Evolutionary conservation across 495 filamentous ascomycete genomes (phyloP).

Genomic region (Talaromyces nanjingensis): DNA sequence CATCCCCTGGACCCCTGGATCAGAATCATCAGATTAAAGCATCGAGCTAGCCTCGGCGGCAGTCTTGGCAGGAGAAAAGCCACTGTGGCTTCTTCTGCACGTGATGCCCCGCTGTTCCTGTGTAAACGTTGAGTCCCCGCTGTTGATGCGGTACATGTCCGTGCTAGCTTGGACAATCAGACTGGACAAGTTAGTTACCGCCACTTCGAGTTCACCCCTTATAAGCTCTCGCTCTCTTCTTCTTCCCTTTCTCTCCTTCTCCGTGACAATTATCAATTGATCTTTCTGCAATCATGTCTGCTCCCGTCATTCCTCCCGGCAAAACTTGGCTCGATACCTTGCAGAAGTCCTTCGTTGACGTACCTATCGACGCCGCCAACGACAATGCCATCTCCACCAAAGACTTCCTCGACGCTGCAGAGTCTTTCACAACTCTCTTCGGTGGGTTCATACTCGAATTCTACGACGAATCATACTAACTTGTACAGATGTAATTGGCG

Average conservation of each 20-base stretch:
- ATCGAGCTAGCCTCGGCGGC: neutral
- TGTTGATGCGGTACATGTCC: neutral
- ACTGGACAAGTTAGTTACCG: neutral
- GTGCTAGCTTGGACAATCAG: neutral
- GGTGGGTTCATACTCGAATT: slow-evolving; percentile 43
- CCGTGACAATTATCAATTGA: slow-evolving; percentile 1
- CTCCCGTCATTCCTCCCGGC: slow-evolving; percentile 45
- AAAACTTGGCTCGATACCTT: slow-evolving; percentile 79
- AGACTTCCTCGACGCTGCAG: slow-evolving; percentile 87
- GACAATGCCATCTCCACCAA: slow-evolving; percentile 72
- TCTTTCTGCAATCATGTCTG: slow-evolving; percentile 10
- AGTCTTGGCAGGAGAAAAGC: neutral
- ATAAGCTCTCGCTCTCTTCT: slow-evolving; percentile 4
- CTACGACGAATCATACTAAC: neutral
- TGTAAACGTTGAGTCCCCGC: neutral
- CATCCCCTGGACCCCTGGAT: neutral
- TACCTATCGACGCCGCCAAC: slow-evolving; percentile 63
- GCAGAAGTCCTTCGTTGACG: slow-evolving; percentile 74
- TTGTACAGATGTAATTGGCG: slow-evolving; percentile 67
- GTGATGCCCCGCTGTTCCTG: neutral
- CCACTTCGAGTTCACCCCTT: neutral
- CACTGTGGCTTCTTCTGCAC: neutral
- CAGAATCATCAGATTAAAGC: neutral
- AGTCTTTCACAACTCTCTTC: slow-evolving; percentile 78
- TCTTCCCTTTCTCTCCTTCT: slow-evolving; percentile 8